Conservation (phyloP, 345 rosid genomes). For the Citrus maxima region DNA sequence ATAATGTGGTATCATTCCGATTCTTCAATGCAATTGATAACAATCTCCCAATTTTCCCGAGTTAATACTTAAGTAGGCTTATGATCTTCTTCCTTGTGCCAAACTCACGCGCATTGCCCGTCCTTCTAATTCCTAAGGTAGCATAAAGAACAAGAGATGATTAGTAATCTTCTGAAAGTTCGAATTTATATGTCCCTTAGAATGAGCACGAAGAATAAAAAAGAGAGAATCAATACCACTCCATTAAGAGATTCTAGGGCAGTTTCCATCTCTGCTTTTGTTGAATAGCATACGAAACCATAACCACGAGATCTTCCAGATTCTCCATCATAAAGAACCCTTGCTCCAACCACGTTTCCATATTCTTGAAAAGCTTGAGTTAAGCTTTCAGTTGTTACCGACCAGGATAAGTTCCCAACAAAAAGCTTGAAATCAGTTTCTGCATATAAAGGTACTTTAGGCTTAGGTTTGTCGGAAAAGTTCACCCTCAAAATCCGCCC, state of each 20-base stretch:
- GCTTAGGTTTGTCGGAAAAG: constrained; percentile 66
- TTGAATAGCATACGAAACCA: constrained; percentile 70
- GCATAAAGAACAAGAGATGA: constrained; percentile 1
- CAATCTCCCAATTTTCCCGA: not conserved
- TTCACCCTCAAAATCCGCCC: constrained; percentile 75
- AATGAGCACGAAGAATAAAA: not conserved
- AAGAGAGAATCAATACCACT: constrained; percentile 32
- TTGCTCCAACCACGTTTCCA: constrained; percentile 78
- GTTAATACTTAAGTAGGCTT: constrained; percentile 9
- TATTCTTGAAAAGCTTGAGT: constrained; percentile 62
- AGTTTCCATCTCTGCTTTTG: constrained; percentile 70
- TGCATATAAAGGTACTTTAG: constrained; percentile 65
- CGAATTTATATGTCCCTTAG: not conserved
- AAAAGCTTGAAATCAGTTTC: constrained; percentile 83
- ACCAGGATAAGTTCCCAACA: constrained; percentile 88
- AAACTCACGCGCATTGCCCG: constrained; percentile 67
- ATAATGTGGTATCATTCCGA: constrained; percentile 2
- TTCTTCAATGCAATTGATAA: not conserved
- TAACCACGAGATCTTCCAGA: constrained; percentile 80
- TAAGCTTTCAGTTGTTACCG: constrained; percentile 69
- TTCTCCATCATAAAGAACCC: constrained; percentile 87
- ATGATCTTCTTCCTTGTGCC: constrained; percentile 65
- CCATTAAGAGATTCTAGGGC: constrained; percentile 72
- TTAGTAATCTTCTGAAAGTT: not conserved
- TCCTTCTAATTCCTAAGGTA: constrained; percentile 66